Conservation (phyloP, 805 yeast species). For the Candida succiphila region DNA sequence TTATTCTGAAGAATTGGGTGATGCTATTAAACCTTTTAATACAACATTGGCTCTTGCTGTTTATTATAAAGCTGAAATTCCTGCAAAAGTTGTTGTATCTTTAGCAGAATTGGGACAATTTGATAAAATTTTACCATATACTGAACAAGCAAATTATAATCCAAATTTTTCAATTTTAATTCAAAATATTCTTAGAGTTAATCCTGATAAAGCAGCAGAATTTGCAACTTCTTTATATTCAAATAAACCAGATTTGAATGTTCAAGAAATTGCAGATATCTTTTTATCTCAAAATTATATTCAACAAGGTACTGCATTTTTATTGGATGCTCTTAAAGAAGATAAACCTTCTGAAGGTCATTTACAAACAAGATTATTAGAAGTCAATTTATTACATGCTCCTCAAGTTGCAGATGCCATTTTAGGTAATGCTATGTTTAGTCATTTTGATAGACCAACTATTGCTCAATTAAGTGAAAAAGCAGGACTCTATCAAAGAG, state of each 20-base stretch:
- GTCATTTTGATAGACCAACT: constrained; percentile 89
- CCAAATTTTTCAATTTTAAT: constrained; percentile 88
- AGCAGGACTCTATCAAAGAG: constrained; percentile 93
- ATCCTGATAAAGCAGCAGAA: constrained; percentile 97
- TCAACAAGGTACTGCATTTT: constrained; percentile 97
- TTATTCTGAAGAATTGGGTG: constrained; percentile 96
- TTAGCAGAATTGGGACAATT: constrained; percentile 95
- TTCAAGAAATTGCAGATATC: constrained; percentile 85
- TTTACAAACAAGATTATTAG: constrained; percentile 88
- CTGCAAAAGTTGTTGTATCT: constrained; percentile 82
- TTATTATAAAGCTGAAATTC: constrained; percentile 72
- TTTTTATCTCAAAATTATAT: constrained; percentile 89
- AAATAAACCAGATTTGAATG: constrained; percentile 54
- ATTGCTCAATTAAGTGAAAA: constrained; percentile 90
- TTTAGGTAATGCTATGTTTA: constrained; percentile 89
- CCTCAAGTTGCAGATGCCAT: constrained; percentile 99
- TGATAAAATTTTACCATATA: constrained; percentile 90
- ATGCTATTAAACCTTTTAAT: constrained; percentile 83
- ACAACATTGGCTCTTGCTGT: constrained; percentile 82
- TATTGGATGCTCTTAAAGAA: constrained; percentile 88
- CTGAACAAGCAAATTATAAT: constrained; percentile 77
- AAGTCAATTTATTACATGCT: constrained; percentile 87
- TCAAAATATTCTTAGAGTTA: constrained; percentile 82
- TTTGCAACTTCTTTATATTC: constrained; percentile 82
- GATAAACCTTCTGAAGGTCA: constrained; percentile 94